Evolutionary conservation across 2,329 filamentous ascomycete species (phyloP).

Genomic region (Orbilia quercus): DNA sequence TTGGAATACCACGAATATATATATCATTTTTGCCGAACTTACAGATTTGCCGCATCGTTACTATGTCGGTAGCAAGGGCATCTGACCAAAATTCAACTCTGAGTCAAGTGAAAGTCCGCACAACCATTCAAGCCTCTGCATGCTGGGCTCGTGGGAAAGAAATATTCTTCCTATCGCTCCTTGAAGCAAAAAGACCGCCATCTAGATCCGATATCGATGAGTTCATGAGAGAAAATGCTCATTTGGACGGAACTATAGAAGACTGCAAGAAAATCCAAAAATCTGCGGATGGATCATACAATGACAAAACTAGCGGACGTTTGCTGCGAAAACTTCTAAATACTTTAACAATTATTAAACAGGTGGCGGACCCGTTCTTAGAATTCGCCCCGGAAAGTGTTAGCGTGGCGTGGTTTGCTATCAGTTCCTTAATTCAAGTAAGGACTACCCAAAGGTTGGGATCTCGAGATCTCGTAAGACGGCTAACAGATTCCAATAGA

Average conservation of each 20-base stretch:
- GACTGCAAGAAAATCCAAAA: constrained; percentile 42
- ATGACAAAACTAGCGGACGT: constrained; percentile 26
- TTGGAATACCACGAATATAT: no score
- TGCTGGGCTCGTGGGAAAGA: constrained; percentile 53
- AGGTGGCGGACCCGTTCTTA: constrained; percentile 47
- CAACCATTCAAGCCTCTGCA: constrained; percentile 32
- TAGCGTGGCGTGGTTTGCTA: constrained; percentile 53
- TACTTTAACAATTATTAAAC: constrained; percentile 38
- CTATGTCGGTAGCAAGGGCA: not conserved
- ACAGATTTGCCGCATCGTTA: no score
- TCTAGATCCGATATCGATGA: constrained; percentile 31
- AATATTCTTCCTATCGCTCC: constrained; percentile 33
- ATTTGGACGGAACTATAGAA: constrained; percentile 39
- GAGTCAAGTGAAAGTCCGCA: constrained; percentile 9
- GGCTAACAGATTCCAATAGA: constrained; percentile 1
- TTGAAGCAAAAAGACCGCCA: constrained; percentile 34
- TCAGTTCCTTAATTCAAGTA: constrained; percentile 44
- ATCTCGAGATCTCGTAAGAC: no score
- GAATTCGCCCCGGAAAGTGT: constrained; percentile 43
- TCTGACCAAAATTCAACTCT: not conserved
- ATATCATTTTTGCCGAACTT: no score
- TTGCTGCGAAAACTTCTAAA: constrained; percentile 25
- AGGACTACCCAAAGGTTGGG: no score
- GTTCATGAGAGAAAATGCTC: constrained; percentile 48
- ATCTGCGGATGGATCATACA: constrained; percentile 37